A percentile compares a stretch with the other conserved stretches of the same genome.
Evolutionary conservation across 2,329 filamentous ascomycete species (phyloP).

Genomic region (Trichoderma gracile): DNA sequence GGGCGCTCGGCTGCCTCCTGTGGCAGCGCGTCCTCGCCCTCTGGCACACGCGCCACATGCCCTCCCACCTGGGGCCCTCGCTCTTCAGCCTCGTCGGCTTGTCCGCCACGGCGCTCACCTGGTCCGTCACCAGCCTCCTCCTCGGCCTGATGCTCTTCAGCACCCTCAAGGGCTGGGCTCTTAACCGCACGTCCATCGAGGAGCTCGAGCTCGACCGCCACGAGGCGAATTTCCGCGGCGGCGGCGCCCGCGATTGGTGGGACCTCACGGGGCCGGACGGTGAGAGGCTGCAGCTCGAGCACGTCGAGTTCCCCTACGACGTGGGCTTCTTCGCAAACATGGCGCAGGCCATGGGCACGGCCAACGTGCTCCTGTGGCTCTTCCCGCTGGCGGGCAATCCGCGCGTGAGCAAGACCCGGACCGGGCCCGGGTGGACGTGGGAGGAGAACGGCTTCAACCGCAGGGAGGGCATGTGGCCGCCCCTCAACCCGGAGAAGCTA

Average conservation of each 20-base stretch:
- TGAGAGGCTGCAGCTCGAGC: constrained; percentile 53
- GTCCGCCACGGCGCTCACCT: constrained; percentile 59
- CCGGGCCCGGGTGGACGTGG: constrained; percentile 59
- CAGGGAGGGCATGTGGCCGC: constrained; percentile 61
- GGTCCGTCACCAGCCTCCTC: constrained; percentile 60
- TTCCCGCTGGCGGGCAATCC: constrained; percentile 63
- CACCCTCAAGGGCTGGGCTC: constrained; percentile 59
- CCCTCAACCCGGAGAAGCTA: constrained; percentile 62
- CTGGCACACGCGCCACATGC: constrained; percentile 66
- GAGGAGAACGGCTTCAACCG: constrained; percentile 78
- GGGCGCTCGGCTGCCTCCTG: constrained; percentile 62
- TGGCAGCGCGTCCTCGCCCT: constrained; percentile 58
- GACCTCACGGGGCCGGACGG: constrained; percentile 40
- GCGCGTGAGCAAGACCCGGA: constrained; percentile 41
- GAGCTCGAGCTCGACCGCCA: constrained; percentile 71
- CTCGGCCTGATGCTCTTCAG: constrained; percentile 66
- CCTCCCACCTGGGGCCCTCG: constrained; percentile 72
- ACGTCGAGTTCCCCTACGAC: constrained; percentile 81
- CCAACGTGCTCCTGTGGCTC: constrained; percentile 67
- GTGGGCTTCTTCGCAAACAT: constrained; percentile 74
- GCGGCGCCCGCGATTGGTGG: constrained; percentile 50
- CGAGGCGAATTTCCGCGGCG: constrained; percentile 55
- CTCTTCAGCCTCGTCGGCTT: constrained; percentile 60
- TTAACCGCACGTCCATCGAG: constrained; percentile 81
- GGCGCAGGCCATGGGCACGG: constrained; percentile 71